phyloP scores from a whole-genome alignment of 495 filamentous ascomycete genomes.

The Trypethelium eluteriae region DNA sequence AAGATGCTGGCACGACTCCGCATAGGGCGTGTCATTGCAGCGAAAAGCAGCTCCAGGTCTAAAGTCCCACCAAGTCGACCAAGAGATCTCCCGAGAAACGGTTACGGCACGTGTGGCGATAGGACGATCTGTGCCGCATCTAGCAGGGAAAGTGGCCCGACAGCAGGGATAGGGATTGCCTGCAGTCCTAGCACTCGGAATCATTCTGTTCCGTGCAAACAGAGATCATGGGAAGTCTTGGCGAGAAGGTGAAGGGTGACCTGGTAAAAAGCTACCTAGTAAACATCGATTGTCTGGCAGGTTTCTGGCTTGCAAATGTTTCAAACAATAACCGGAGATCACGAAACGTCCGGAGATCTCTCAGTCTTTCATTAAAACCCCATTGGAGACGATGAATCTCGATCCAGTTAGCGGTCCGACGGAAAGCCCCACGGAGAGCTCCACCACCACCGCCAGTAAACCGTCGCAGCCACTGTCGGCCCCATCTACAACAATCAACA shows the following conservation, averaged over 20 bases:
- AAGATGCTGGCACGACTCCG: not conserved
- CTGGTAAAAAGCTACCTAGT: not conserved
- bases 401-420: not conserved
- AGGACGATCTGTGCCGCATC: no score
- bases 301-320: not conserved
- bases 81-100: no score
- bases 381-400: no score
- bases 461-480: not conserved
- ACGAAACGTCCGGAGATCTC: not conserved
- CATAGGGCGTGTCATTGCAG: not conserved
- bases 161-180: not conserved
- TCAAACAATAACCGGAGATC: not conserved
- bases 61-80: no score
- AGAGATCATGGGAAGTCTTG: not conserved
- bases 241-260: not conserved
- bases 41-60: no score
- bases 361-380: not conserved
- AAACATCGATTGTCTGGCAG: not conserved
- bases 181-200: not conserved
- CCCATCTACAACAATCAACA: not conserved
- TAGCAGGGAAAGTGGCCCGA: not conserved
- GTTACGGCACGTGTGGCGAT: no score
- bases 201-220: not conserved
- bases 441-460: not conserved
- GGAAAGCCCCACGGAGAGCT: not conserved